phyloP scores from a whole-genome alignment of 345 rosid genomes.

The Gossypium longicalyx region DNA sequence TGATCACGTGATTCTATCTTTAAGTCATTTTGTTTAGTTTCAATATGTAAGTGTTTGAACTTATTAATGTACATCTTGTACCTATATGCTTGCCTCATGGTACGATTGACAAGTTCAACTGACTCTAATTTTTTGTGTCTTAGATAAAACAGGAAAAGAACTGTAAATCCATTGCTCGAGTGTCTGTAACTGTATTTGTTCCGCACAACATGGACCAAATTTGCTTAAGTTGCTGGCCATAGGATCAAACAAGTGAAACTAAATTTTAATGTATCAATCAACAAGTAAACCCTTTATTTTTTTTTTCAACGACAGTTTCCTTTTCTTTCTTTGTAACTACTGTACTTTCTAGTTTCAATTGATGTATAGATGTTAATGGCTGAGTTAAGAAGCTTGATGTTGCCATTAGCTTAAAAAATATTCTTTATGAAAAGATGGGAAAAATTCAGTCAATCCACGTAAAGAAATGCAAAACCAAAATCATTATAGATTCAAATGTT shows the following conservation, averaged over 20 bases:
- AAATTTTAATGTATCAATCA: not conserved
- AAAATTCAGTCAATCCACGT: not conserved
- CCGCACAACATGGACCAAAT: not conserved
- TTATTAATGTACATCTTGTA: no score
- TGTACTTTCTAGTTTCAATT: not conserved
- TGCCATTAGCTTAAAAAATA: not conserved
- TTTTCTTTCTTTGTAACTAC: no score
- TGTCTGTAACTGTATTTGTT: not conserved
- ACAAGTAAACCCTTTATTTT: not conserved
- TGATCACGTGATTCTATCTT: conserved; percentile 7
- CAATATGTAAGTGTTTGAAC: conserved; percentile 22
- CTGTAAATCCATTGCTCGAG: not conserved
- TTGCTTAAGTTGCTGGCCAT: not conserved
- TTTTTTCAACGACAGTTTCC: no score
- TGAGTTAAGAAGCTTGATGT: not conserved
- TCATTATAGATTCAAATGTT: not conserved
- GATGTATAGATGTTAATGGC: not conserved
- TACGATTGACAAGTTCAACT: not conserved
- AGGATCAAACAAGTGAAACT: not conserved
- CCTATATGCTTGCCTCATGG: not conserved
- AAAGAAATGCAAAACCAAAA: not conserved
- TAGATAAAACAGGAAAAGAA: not conserved
- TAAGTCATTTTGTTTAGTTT: not conserved
- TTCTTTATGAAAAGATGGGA: not conserved
- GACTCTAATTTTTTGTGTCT: not conserved